phyloP scores from a whole-genome alignment of 202 grass and related monocot species.

The Zizania palustris region DNA sequence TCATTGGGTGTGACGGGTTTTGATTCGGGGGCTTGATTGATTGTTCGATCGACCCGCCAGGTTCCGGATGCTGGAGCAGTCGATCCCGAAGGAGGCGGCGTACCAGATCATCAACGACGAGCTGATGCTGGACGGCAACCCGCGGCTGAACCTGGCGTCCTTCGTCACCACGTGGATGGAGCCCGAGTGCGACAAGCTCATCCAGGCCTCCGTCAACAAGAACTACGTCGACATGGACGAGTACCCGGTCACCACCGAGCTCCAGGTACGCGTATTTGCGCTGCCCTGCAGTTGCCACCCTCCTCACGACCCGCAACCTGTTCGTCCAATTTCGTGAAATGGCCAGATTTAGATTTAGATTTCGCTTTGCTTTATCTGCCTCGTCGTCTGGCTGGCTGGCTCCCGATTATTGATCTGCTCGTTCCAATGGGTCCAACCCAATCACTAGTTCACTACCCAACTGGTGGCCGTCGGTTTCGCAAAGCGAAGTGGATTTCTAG shows the following conservation, averaged over 20 bases:
- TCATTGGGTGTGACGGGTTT: not conserved
- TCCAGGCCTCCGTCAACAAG: slow-evolving; percentile 77
- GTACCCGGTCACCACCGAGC: slow-evolving; percentile 95
- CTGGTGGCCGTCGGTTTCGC: not conserved
- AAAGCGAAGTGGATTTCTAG: not conserved
- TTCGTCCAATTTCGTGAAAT: not conserved
- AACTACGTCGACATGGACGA: slow-evolving; percentile 95
- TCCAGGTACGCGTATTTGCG: slow-evolving; percentile 57
- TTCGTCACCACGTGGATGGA: slow-evolving; percentile 99
- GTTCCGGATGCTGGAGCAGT: slow-evolving; percentile 71
- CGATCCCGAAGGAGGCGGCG: slow-evolving; percentile 88
- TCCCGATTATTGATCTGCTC: not conserved
- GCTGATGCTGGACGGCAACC: slow-evolving; percentile 96
- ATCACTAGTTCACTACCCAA: not conserved
- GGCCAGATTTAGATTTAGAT: not conserved
- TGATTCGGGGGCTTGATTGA: not conserved
- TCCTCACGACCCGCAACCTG: not conserved
- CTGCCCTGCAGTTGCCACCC: too few relatives aligned
- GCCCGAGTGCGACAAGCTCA: slow-evolving; percentile 95
- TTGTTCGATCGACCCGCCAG: not conserved
- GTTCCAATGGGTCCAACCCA: not conserved
- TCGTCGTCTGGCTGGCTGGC: not conserved
- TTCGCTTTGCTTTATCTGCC: not conserved
- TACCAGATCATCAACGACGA: slow-evolving; percentile 97
- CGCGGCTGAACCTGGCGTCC: slow-evolving; percentile 84